Evolutionary conservation across 1,139 yeast species (phyloP).

Genomic region (Taiozyma sp.): DNA sequence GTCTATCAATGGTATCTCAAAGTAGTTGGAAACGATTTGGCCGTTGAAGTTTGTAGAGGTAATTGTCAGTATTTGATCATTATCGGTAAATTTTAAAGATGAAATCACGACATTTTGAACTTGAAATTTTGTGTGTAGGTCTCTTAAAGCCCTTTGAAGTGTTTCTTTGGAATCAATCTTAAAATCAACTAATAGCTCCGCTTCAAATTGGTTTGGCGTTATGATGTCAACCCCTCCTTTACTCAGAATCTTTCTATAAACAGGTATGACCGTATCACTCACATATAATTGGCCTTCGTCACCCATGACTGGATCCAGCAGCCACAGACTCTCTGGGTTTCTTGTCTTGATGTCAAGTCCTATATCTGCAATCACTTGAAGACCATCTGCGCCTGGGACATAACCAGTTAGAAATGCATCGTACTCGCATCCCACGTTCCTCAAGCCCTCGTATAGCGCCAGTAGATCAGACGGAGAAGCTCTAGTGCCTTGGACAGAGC

Average conservation of each 20-base stretch:
- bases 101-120: constrained; percentile 49
- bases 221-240: constrained; percentile 47
- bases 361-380: constrained; percentile 31
- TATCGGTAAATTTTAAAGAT: constrained; percentile 26
- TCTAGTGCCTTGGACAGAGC: constrained; percentile 37
- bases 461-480: constrained; percentile 25
- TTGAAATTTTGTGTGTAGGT: constrained; percentile 36
- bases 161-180: constrained; percentile 33
- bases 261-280: constrained; percentile 47
- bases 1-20: constrained; percentile 49
- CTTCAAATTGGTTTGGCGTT: constrained; percentile 73
- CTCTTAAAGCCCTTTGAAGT: constrained; percentile 37
- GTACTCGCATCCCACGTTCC: constrained; percentile 31
- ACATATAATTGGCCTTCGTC: constrained; percentile 70
- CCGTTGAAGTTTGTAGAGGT: constrained; percentile 10
- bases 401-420: constrained; percentile 57
- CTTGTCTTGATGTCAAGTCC: constrained; percentile 22
- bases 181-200: constrained; percentile 50
- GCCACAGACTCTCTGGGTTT: constrained; percentile 31
- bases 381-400: constrained; percentile 44
- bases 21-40: constrained; percentile 21
- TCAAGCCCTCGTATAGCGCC: constrained; percentile 31
- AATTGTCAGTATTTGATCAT: constrained; percentile 10
- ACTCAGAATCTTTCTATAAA: constrained; percentile 41
- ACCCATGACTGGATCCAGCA: constrained; percentile 75